Evolutionary conservation across 1,284 basidiomycete species (phyloP).

Genomic region (Malassezia globosa): DNA sequence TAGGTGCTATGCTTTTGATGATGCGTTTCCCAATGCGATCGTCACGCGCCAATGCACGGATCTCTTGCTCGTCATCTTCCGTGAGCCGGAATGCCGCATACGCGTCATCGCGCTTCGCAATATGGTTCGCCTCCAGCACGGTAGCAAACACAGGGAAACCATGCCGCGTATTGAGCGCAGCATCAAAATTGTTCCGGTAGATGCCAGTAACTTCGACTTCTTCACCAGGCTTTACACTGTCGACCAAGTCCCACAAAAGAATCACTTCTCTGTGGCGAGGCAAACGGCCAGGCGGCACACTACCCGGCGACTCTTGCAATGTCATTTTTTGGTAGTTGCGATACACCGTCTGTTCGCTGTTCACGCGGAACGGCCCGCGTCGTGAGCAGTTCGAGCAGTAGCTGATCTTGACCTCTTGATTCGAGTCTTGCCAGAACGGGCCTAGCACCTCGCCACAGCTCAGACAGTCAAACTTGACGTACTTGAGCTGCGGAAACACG

Average conservation of each 20-base stretch:
- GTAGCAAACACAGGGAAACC: conserved; percentile 99
- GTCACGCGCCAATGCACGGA: conserved; percentile 72
- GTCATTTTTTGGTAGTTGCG: conserved; percentile 99
- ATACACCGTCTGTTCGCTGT: conserved; percentile 97
- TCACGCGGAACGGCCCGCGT: conserved; percentile 88
- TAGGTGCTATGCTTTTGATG: conserved; percentile 94
- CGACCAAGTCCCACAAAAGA: conserved; percentile 93
- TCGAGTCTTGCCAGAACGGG: conserved; percentile 94
- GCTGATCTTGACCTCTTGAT: conserved; percentile 79
- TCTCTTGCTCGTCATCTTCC: conserved; percentile 88
- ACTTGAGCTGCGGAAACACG: conserved; percentile 96
- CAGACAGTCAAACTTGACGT: conserved; percentile 92
- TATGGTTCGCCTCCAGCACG: conserved; percentile 79
- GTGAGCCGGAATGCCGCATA: conserved; percentile 92
- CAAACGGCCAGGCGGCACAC: conserved; percentile 88
- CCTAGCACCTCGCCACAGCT: conserved; percentile 75
- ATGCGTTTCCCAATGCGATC: conserved; percentile 92
- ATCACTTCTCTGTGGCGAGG: conserved; percentile 94
- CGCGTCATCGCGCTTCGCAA: conserved; percentile 81
- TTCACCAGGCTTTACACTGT: conserved; percentile 93
- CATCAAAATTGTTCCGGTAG: conserved; percentile 98
- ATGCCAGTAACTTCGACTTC: conserved; percentile 87
- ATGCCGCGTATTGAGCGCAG: conserved; percentile 93
- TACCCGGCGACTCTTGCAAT: conserved; percentile 93
- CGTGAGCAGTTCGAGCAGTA: conserved; percentile 79